A percentile compares a stretch with the other conserved stretches of the same genome.
phyloP scores from a whole-genome alignment of 495 filamentous ascomycete genomes.

The Trichoderma parareesei region DNA sequence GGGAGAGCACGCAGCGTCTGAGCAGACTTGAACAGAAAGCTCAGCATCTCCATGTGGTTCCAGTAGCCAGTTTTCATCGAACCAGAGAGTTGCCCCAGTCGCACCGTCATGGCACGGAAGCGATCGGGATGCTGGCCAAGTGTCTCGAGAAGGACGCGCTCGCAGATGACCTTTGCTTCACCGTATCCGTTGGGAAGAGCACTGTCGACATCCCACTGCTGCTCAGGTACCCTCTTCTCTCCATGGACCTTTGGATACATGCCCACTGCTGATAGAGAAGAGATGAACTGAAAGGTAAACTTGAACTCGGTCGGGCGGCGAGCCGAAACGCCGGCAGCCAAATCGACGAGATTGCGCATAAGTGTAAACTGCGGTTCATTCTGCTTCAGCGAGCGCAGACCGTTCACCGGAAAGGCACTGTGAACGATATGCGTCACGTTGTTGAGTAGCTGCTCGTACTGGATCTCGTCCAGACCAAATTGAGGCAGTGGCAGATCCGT shows the following conservation, averaged over 20 bases:
- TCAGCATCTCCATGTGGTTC: conserved; percentile 43
- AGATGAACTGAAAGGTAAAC: conserved; percentile 45
- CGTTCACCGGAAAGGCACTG: conserved; percentile 53
- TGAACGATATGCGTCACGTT: conserved; percentile 49
- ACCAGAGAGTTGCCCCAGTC: conserved; percentile 44
- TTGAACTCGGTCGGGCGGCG: conserved; percentile 17
- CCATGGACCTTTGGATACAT: conserved; percentile 26
- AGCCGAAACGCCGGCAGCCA: conserved; percentile 30
- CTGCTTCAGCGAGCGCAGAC: conserved; percentile 29
- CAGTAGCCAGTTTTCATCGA: conserved; percentile 42
- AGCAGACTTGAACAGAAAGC: conserved; percentile 43
- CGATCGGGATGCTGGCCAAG: conserved; percentile 33
- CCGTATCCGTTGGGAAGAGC: conserved; percentile 40
- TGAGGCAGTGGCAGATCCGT: conserved; percentile 35
- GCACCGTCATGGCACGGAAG: conserved; percentile 37
- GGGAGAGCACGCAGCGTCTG: conserved; percentile 40
- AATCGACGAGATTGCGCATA: conserved; percentile 39
- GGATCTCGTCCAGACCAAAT: conserved; percentile 35
- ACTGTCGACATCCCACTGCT: conserved; percentile 23
- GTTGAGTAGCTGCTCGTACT: conserved; percentile 31
- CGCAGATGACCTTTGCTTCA: conserved; percentile 45
- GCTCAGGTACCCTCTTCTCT: conserved; percentile 26
- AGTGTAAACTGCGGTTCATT: conserved; percentile 44
- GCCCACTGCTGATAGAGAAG: conserved; percentile 45
- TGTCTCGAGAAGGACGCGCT: conserved; percentile 42